A percentile compares a stretch with the other conserved stretches of the same genome.
These are phyloP conservation scores for Microbotryum silenes-acaulis DNA, from an alignment of 1,284 basidiomycete genomes.

Conservation along the genomic window DNA sequence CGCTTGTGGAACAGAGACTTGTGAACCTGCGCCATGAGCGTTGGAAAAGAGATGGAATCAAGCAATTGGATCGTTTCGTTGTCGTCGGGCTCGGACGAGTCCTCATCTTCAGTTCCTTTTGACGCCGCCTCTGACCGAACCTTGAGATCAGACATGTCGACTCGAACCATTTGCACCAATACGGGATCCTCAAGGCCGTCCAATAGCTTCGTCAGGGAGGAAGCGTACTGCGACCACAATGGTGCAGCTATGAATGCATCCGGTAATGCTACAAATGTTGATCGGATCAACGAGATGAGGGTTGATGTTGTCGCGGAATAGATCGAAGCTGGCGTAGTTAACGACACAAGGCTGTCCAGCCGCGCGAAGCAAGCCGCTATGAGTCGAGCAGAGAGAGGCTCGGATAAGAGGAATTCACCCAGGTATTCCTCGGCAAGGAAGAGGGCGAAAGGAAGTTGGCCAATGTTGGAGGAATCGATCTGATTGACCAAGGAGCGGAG, in stretches of 20 bases:
- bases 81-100: constrained; percentile 4
- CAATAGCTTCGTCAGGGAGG: not conserved
- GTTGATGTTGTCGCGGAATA: not conserved
- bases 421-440: constrained; percentile 72
- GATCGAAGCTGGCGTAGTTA: not conserved
- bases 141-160: constrained; percentile 13
- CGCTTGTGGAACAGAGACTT: not conserved
- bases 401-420: constrained; percentile 58
- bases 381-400: constrained; percentile 13
- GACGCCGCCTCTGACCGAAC: constrained; percentile 4
- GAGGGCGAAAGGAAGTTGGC: constrained; percentile 73
- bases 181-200: not conserved
- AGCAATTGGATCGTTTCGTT: constrained; percentile 9
- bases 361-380: constrained; percentile 53
- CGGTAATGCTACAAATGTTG: constrained; percentile 19
- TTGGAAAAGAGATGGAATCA: not conserved
- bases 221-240: constrained; percentile 5
- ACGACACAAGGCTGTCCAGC: constrained; percentile 48
- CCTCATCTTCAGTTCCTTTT: constrained; percentile 2
- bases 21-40: too few relatives aligned
- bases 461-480: constrained; percentile 65
- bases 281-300: constrained; percentile 13
- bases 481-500: constrained; percentile 76
- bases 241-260: constrained; percentile 24
- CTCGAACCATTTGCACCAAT: constrained; percentile 7